Percentiles rank a stretch among this genome's conserved stretches.
These are phyloP conservation scores for Boletus patriciae DNA, from an alignment of 768 basidiomycete species.

Conservation along the genomic window DNA sequence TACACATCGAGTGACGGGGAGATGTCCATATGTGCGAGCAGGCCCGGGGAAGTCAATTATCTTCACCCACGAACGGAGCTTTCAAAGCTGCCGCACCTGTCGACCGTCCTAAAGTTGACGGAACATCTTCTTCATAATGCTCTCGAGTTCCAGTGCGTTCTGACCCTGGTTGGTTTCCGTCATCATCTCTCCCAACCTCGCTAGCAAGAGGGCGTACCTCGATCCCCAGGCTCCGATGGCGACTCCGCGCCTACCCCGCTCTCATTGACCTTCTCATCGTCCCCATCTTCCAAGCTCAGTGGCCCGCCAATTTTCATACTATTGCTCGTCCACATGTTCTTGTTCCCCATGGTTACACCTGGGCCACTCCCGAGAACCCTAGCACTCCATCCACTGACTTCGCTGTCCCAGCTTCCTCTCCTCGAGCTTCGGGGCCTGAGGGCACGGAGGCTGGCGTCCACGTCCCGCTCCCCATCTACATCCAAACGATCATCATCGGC, in stretches of 20 bases:
- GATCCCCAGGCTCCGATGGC: constrained; percentile 5
- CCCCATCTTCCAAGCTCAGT: constrained; percentile 47
- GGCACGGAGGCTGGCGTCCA: constrained; percentile 88
- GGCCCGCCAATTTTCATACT: constrained; percentile 58
- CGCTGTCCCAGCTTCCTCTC: constrained; percentile 90
- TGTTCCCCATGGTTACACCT: constrained; percentile 49
- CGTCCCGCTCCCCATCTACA: constrained; percentile 54
- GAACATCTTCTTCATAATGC: constrained; percentile 18
- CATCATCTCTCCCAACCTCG: constrained; percentile 6
- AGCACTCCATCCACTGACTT: constrained; percentile 86
- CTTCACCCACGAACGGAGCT: constrained; percentile 1
- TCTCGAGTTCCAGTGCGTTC: constrained; percentile 5
- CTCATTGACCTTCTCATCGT: constrained; percentile 34
- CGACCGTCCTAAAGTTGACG: constrained; percentile 30
- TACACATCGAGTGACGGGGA: background rate
- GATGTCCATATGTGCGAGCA: background rate
- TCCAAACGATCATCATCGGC: constrained; percentile 67
- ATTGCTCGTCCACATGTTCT: constrained; percentile 60
- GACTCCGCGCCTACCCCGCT: constrained; percentile 11
- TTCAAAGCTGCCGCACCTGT: constrained; percentile 22
- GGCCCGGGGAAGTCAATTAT: background rate
- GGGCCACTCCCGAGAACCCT: constrained; percentile 49
- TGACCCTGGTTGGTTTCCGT: constrained; percentile 3
- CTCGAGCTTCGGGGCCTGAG: constrained; percentile 82
- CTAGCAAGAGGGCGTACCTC: constrained; percentile 1